Base-by-base conservation (phyloP, 1,284 basidiomycete species). In the Boletus putidus region DNA sequence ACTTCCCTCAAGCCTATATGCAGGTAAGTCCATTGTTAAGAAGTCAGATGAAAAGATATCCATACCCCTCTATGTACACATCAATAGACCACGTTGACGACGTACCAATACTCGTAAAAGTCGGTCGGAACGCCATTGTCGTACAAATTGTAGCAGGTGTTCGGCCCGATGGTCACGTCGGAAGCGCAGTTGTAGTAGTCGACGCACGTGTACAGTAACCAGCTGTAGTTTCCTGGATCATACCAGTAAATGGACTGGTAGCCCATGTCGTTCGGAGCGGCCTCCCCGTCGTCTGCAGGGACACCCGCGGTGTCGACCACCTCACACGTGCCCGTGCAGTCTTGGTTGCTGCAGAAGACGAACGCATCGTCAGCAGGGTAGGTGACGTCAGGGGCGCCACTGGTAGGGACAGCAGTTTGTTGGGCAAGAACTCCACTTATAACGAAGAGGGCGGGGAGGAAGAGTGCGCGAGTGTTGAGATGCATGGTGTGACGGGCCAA, bases 111-210 rank as follows among this genome's bases (percentile, higher is more conserved):
- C 31, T 31, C 31, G 31, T 31, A 31, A 31, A 31, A 31, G 31
- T 31, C 31, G 6, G 31, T 31, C 31, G 31, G 8, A 10, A 31
- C 31, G 11, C 31, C 31, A 10, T 31, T 31, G 31, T 31, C 31
- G 11, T 53, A 60, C 43, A 63, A 7, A 25, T 63, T 55, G n/a
- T 62, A 63, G 21, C 61, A 55, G 1, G 37, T 29, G 16, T 62
- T 49, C 0, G 12, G 21, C 37, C 35, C 48, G 2, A 60, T 37
- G 43, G 15, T n/a, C 18, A 3, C 40, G n/a, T 31, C 31, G 31
- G 6, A 29, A 20, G 6, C 21, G 3, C 39, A 42, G 36, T 40
- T 39, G 25, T 27, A 18, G 9, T 57, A 42, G 45, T 44, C 20
- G 25, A 60, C 9, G 59, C 57, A 60, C 14, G 47, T 35, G 15